These are phyloP conservation scores for Leccinum rimulosum DNA, from an alignment of 768 basidiomycete genomes.

Conservation along the genomic window DNA sequence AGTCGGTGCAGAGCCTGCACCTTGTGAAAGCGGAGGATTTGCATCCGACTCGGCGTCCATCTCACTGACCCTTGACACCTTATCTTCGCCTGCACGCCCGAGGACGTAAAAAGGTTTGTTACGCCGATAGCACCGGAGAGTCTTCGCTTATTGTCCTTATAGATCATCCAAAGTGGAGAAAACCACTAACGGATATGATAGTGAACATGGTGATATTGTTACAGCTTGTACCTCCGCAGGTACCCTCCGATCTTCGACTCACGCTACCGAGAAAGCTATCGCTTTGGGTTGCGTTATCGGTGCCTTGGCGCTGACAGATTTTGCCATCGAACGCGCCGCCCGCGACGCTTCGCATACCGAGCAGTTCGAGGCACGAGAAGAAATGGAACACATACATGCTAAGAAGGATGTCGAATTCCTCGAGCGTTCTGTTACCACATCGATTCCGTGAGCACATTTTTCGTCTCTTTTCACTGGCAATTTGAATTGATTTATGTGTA, in stretches of 20 bases:
- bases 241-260: neutral
- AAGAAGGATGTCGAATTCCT: neutral
- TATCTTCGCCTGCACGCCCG: neutral
- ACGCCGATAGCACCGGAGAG: neutral
- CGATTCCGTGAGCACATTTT: neutral
- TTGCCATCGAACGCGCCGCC: neutral
- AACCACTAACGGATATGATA: neutral
- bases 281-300: neutral
- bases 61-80: too few species aligned
- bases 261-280: neutral
- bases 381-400: neutral
- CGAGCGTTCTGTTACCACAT: neutral
- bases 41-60: too few species aligned
- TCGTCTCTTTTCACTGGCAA: neutral
- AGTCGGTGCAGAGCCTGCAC: neutral
- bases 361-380: neutral
- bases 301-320: neutral
- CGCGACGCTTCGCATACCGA: neutral
- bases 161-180: neutral
- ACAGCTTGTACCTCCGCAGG: neutral
- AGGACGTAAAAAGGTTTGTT: neutral
- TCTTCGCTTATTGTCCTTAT: neutral
- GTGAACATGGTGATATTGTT: neutral
- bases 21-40: too few species aligned
- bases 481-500: neutral